Evolutionary conservation across 192 early-diverging fungal genomes (phyloP).

Genomic region (Gaertneriomyces semiglobifer): DNA sequence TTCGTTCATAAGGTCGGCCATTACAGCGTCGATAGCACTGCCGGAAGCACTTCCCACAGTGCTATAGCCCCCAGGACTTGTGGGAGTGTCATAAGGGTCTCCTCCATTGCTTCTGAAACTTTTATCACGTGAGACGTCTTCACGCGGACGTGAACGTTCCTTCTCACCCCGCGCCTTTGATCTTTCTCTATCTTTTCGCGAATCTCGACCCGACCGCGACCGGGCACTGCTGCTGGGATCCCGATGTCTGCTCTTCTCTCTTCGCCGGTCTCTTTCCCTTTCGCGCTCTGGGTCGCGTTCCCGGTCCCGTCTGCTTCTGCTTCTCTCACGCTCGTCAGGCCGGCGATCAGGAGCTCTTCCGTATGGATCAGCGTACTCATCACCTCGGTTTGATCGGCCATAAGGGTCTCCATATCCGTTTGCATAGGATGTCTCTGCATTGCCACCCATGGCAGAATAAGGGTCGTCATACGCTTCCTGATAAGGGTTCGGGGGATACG

Average conservation of each 20-base stretch:
- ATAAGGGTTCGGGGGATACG: not conserved
- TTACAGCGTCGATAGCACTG: constrained; percentile 32
- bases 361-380: constrained; percentile 2
- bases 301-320: not conserved
- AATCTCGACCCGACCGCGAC: too few relatives aligned
- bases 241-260: not conserved
- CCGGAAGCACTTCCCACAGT: too few relatives aligned
- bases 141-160: not conserved
- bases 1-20: constrained; percentile 43
- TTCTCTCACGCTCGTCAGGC: not conserved
- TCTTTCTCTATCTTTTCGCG: not conserved
- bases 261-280: not conserved
- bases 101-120: not conserved
- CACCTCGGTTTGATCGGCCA: not conserved
- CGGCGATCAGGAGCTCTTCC: not conserved
- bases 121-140: not conserved
- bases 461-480: not conserved
- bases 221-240: not conserved
- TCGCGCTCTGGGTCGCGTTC: not conserved
- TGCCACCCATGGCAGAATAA: not conserved
- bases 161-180: constrained; percentile 1
- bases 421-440: not conserved
- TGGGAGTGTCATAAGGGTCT: not conserved
- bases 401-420: not conserved
- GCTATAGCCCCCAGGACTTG: not conserved